These are phyloP conservation scores for Metschnikowia sp. DNA, from an alignment of 805 yeast genomes.

Conservation along the genomic window DNA sequence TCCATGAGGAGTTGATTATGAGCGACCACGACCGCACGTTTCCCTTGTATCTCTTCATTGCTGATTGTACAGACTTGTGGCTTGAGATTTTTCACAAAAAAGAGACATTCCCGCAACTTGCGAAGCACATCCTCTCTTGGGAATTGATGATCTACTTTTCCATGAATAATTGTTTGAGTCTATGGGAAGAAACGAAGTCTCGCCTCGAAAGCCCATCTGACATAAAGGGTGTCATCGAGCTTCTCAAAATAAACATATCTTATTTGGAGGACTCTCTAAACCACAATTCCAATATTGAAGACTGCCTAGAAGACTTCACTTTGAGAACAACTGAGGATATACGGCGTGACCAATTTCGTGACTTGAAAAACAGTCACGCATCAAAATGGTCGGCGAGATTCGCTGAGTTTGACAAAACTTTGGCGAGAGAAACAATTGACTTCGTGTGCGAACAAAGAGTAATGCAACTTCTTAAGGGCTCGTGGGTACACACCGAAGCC, in stretches of 20 bases:
- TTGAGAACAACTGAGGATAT: slow-evolving; percentile 44
- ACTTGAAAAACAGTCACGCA: slow-evolving; percentile 34
- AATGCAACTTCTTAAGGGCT: slow-evolving; percentile 66
- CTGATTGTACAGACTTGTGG: slow-evolving; percentile 36
- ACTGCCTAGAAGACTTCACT: slow-evolving; percentile 42
- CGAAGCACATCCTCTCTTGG: slow-evolving; percentile 44
- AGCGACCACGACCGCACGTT: slow-evolving; percentile 48
- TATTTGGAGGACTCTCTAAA: slow-evolving; percentile 27
- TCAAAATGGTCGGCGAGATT: slow-evolving; percentile 46
- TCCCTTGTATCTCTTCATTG: slow-evolving; percentile 45
- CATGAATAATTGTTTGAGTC: slow-evolving; percentile 53
- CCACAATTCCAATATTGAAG: slow-evolving; percentile 33
- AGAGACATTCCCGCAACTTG: slow-evolving; percentile 35
- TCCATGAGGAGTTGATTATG: slow-evolving; percentile 64
- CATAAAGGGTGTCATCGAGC: slow-evolving; percentile 45
- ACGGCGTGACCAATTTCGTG: slow-evolving; percentile 51
- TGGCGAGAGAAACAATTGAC: slow-evolving; percentile 57
- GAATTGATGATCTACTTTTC: slow-evolving; percentile 53
- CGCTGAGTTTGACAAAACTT: slow-evolving; percentile 45
- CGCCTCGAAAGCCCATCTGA: slow-evolving; percentile 42
- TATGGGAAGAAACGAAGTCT: slow-evolving; percentile 67
- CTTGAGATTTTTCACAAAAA: slow-evolving; percentile 29
- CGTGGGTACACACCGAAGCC: slow-evolving; percentile 71
- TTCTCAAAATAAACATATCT: slow-evolving; percentile 36
- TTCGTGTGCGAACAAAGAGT: slow-evolving; percentile 77